phyloP scores from a whole-genome alignment of 768 basidiomycete species.

The Rhodosporidiobolus sp. region DNA sequence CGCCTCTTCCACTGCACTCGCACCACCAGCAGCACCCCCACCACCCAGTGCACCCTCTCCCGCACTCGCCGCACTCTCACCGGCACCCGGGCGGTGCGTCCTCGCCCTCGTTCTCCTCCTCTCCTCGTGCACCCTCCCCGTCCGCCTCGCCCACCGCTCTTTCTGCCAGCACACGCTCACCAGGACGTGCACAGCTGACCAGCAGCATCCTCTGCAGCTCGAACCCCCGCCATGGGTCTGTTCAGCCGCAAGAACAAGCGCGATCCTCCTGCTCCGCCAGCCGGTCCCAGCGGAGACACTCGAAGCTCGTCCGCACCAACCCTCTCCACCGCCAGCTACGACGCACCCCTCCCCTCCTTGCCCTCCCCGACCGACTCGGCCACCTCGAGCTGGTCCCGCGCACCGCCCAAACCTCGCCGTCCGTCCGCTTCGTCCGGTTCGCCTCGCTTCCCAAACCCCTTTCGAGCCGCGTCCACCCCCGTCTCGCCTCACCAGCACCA shows the following conservation, averaged over 20 bases:
- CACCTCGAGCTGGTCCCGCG: slow-evolving; percentile 2
- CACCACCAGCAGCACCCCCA: no score
- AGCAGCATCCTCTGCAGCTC: background rate
- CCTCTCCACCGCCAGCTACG: background rate
- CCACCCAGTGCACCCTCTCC: no score
- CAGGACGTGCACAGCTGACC: background rate
- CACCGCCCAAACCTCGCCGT: background rate
- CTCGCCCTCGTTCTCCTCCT: no score
- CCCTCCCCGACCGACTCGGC: background rate
- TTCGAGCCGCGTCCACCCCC: background rate
- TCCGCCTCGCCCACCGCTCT: background rate
- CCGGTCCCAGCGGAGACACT: background rate
- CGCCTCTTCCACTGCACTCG: no score
- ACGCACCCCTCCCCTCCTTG: background rate
- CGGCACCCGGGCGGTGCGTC: no score
- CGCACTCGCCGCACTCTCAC: no score
- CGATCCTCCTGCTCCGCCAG: slow-evolving; percentile 1
- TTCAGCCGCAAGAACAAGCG: slow-evolving; percentile 27
- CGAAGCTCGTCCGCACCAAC: background rate
- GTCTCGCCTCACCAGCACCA: background rate
- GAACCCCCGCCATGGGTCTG: slow-evolving; percentile 12
- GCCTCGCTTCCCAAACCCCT: slow-evolving; percentile 4
- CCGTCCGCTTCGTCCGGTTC: background rate
- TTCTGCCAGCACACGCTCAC: background rate
- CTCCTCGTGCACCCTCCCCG: background rate